Conservation (phyloP, 108 stramenopile species). For the Stephanodiscus triporus region DNA sequence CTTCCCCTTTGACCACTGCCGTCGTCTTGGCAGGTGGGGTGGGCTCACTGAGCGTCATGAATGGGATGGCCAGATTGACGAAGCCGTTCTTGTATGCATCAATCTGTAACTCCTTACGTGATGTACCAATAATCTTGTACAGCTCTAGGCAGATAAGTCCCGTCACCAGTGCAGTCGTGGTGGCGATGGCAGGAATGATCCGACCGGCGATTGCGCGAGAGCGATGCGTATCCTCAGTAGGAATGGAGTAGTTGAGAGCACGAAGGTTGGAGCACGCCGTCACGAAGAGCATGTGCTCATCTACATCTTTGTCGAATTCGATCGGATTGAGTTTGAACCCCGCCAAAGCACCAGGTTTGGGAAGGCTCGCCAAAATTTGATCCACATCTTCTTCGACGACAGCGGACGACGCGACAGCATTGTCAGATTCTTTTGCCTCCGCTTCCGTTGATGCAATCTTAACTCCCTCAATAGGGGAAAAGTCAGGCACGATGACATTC, state of each 20-base stretch:
- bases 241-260: slow-evolving; percentile 95
- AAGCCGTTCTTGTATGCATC: slow-evolving; percentile 97
- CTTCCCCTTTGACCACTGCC: slow-evolving; percentile 84
- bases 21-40: slow-evolving; percentile 87
- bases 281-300: slow-evolving; percentile 97
- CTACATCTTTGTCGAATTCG: slow-evolving; percentile 98
- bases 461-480: slow-evolving; percentile 90
- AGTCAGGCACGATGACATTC: slow-evolving; percentile 94
- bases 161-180: slow-evolving; percentile 97
- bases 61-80: slow-evolving; percentile 94
- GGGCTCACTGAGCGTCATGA: slow-evolving; percentile 97
- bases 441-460: slow-evolving; percentile 98
- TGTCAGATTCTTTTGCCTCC: slow-evolving; percentile 72
- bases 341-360: slow-evolving; percentile 81
- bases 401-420: slow-evolving; percentile 43
- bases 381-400: slow-evolving; percentile 72
- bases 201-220: slow-evolving; percentile 96
- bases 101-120: slow-evolving; percentile 86
- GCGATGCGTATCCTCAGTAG: slow-evolving; percentile 96
- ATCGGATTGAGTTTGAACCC: slow-evolving; percentile 89
- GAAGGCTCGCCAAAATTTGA: slow-evolving; percentile 67
- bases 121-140: slow-evolving; percentile 93
- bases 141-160: slow-evolving; percentile 96
- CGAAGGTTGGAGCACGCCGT: slow-evolving; percentile 96
- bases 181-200: slow-evolving; percentile 99